These are phyloP conservation scores for Aspergillus costaricaensis DNA, from an alignment of 2,329 filamentous ascomycete genomes.

Conservation along the genomic window DNA sequence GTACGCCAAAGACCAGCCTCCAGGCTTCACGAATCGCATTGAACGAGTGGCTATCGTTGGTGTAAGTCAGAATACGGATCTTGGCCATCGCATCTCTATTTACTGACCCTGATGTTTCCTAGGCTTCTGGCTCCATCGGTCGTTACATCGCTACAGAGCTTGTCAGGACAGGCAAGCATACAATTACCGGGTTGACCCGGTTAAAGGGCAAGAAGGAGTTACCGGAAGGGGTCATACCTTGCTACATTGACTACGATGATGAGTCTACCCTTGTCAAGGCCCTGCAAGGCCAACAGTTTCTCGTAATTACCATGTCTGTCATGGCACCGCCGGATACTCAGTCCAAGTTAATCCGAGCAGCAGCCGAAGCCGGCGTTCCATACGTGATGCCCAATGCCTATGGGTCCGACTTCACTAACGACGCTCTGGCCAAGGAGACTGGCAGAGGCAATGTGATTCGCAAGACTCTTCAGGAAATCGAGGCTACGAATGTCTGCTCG, in stretches of 20 bases:
- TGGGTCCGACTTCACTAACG: constrained; percentile 29
- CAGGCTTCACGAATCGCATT: constrained; percentile 19
- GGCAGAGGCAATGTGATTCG: constrained; percentile 25
- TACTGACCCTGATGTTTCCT: constrained; percentile 5
- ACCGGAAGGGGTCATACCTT: not conserved
- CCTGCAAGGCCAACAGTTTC: constrained; percentile 56
- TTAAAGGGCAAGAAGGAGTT: not conserved
- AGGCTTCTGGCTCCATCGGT: constrained; percentile 37
- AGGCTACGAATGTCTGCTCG: constrained; percentile 35
- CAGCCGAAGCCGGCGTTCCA: constrained; percentile 55
- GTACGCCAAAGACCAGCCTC: constrained; percentile 7
- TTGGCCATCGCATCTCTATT: not conserved
- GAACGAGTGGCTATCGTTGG: constrained; percentile 42
- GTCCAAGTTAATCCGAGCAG: constrained; percentile 53
- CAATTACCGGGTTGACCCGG: constrained; percentile 56
- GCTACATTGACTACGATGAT: not conserved
- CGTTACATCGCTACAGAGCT: constrained; percentile 38
- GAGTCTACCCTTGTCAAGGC: constrained; percentile 39
- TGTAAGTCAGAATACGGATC: constrained; percentile 23
- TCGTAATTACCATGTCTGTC: constrained; percentile 56
- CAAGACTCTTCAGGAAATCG: constrained; percentile 31
- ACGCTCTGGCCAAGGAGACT: constrained; percentile 30
- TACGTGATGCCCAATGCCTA: constrained; percentile 57
- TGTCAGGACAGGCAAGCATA: constrained; percentile 51
- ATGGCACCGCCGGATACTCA: constrained; percentile 49